These are phyloP conservation scores for Purshia tridentata DNA, from an alignment of 306 rosid species.

Conservation along the genomic window DNA sequence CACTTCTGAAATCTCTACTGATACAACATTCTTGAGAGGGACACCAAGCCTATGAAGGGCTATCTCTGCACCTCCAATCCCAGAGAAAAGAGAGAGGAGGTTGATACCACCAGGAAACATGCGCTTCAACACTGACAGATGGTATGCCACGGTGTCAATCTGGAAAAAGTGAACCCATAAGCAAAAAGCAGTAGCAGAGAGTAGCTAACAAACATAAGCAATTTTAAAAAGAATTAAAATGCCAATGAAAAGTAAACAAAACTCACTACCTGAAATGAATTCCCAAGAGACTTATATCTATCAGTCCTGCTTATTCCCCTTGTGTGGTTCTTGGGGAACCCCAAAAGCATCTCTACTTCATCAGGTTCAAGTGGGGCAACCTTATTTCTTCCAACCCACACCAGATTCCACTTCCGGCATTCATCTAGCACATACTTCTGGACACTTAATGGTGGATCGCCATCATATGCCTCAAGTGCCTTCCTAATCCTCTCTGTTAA, in stretches of 20 bases:
- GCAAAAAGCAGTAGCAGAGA: slow-evolving; percentile 4
- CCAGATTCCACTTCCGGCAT: slow-evolving; percentile 92
- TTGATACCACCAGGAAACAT: slow-evolving; percentile 80
- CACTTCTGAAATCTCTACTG: slow-evolving; percentile 75
- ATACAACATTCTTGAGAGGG: slow-evolving; percentile 73
- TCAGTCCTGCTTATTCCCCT: slow-evolving; percentile 95
- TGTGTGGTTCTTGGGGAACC: slow-evolving; percentile 92
- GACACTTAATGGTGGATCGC: slow-evolving; percentile 52
- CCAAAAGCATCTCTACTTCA: slow-evolving; percentile 83
- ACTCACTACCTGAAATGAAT: slow-evolving; percentile 83
- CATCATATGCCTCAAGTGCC: slow-evolving; percentile 59
- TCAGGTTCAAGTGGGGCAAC: slow-evolving; percentile 94
- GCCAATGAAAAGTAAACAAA: not conserved
- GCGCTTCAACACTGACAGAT: slow-evolving; percentile 74
- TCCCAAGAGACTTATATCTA: slow-evolving; percentile 88
- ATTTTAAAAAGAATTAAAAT: not conserved
- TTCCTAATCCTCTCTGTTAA: slow-evolving; percentile 70
- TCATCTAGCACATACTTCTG: slow-evolving; percentile 64
- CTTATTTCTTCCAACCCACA: slow-evolving; percentile 98
- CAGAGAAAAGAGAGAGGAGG: slow-evolving; percentile 89
- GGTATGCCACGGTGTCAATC: slow-evolving; percentile 96
- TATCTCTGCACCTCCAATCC: slow-evolving; percentile 96
- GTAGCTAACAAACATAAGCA: not conserved
- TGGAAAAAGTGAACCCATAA: slow-evolving; percentile 39
- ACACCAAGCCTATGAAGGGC: slow-evolving; percentile 87